These are phyloP conservation scores for Eragrostis nindensis DNA, from an alignment of 176 grass and related monocot species.

Conservation along the genomic window DNA sequence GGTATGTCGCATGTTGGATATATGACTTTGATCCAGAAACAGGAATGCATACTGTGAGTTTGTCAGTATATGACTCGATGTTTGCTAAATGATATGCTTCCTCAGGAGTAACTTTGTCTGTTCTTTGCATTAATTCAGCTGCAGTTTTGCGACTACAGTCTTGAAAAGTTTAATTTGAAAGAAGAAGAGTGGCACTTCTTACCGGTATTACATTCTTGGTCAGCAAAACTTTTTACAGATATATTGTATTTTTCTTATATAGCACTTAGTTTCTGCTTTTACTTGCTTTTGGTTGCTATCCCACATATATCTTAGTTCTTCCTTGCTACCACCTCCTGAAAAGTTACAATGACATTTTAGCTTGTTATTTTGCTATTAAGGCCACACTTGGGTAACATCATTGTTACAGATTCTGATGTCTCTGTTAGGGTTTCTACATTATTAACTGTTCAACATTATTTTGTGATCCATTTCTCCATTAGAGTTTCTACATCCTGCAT, in stretches of 20 bases:
- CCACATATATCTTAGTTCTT: too few species aligned
- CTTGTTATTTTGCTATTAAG: too few species aligned
- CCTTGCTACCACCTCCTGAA: too few species aligned
- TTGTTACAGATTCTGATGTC: too few species aligned
- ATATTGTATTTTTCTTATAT: background rate
- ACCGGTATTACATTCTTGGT: slow-evolving; percentile 40
- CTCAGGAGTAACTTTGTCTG: slow-evolving; percentile 42
- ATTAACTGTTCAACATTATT: background rate
- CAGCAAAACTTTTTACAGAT: background rate
- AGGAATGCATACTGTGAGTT: slow-evolving; percentile 65
- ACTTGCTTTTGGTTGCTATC: slow-evolving; percentile 7
- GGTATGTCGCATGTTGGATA: slow-evolving; percentile 58
- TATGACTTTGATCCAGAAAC: slow-evolving; percentile 56
- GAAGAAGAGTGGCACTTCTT: slow-evolving; percentile 85
- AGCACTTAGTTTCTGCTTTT: background rate
- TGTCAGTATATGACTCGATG: slow-evolving; percentile 31
- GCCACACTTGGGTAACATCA: too few species aligned
- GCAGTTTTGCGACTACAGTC: slow-evolving; percentile 58
- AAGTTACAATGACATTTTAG: too few species aligned
- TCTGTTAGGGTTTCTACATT: too few species aligned
- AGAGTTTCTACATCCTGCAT: background rate
- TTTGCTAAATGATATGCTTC: slow-evolving; percentile 22
- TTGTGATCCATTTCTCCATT: too few species aligned
- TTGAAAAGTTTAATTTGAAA: slow-evolving; percentile 71
- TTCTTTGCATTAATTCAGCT: slow-evolving; percentile 59